These are phyloP conservation scores for Aplosporella prunicola DNA, from an alignment of 2,329 filamentous ascomycete genomes.

Conservation along the genomic window DNA sequence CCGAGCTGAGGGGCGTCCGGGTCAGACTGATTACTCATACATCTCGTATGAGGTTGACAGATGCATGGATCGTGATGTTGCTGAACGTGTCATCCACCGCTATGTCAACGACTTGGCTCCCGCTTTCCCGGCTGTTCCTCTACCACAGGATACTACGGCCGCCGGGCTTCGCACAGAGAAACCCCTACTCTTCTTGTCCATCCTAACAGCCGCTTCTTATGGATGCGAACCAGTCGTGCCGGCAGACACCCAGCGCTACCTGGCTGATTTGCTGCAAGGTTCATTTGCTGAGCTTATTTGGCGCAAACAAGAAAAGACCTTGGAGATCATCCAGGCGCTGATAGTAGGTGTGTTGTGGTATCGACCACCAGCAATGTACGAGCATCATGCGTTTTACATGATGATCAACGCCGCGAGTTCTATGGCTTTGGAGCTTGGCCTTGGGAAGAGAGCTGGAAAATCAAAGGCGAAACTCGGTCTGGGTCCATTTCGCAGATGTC, in stretches of 20 bases:
- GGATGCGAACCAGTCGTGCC: constrained; percentile 36
- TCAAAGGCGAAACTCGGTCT: constrained; percentile 29
- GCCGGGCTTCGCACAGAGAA: constrained; percentile 47
- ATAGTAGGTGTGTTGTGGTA: constrained; percentile 76
- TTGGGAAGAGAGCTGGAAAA: constrained; percentile 50
- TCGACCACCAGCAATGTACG: constrained; percentile 69
- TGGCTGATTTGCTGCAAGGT: constrained; percentile 63
- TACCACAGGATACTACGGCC: constrained; percentile 45
- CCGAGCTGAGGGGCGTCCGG: constrained; percentile 5
- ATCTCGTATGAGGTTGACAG: constrained; percentile 31
- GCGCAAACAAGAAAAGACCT: constrained; percentile 65
- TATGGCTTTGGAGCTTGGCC: constrained; percentile 75
- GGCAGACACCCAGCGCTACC: constrained; percentile 48
- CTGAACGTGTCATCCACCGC: constrained; percentile 47
- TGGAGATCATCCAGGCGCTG: constrained; percentile 75
- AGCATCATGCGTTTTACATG: constrained; percentile 85
- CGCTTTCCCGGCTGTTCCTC: constrained; percentile 50
- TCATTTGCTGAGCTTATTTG: constrained; percentile 66
- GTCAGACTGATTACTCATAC: constrained; percentile 27
- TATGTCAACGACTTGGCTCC: constrained; percentile 47
- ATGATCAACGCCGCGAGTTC: constrained; percentile 70
- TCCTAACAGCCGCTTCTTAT: constrained; percentile 45
- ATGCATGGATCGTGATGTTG: constrained; percentile 43
- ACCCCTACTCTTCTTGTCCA: constrained; percentile 50
- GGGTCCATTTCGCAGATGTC: constrained; percentile 23